Conservation (phyloP, 2,329 filamentous ascomycete genomes). For the Penicillium psychrosexuale region DNA sequence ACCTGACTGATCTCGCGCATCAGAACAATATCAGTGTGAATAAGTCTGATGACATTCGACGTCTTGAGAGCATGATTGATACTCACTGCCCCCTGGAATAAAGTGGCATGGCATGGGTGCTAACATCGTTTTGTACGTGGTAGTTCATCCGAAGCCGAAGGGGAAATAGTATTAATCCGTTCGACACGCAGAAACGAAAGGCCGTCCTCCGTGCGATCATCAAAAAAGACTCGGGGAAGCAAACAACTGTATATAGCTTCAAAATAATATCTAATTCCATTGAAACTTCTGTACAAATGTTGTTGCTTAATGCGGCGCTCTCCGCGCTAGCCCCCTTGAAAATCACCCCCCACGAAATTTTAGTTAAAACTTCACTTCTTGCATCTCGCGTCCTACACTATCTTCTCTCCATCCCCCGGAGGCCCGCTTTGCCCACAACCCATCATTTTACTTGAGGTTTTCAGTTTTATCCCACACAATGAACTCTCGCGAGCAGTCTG, state of each 20-base stretch:
- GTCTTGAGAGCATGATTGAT: not conserved
- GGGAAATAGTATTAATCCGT: slow-evolving; percentile 45
- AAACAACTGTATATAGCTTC: slow-evolving; percentile 24
- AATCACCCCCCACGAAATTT: slow-evolving; percentile 34
- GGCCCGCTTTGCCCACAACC: slow-evolving; percentile 32
- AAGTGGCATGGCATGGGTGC: not conserved
- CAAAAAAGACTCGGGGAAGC: slow-evolving; percentile 19
- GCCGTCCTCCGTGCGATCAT: slow-evolving; percentile 40
- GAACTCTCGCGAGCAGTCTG: slow-evolving; percentile 44
- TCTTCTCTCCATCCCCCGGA: slow-evolving; percentile 31
- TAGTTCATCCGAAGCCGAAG: slow-evolving; percentile 27
- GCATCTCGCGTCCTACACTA: slow-evolving; percentile 26
- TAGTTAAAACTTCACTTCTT: slow-evolving; percentile 37
- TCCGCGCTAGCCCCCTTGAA: slow-evolving; percentile 37
- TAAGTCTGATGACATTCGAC: not conserved
- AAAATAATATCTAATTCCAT: slow-evolving; percentile 18
- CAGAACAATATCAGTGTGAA: not conserved
- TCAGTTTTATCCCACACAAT: slow-evolving; percentile 25
- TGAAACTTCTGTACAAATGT: slow-evolving; percentile 26
- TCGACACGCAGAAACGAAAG: slow-evolving; percentile 43
- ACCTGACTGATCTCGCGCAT: too few species aligned
- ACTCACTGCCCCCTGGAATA: not conserved
- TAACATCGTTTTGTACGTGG: not conserved
- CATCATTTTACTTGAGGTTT: slow-evolving; percentile 14
- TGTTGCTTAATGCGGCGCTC: slow-evolving; percentile 32